A percentile compares a stretch with the other conserved stretches of the same genome.
phyloP scores from a whole-genome alignment of 2,329 filamentous ascomycete species.

The Tetracladium maxilliforme region DNA sequence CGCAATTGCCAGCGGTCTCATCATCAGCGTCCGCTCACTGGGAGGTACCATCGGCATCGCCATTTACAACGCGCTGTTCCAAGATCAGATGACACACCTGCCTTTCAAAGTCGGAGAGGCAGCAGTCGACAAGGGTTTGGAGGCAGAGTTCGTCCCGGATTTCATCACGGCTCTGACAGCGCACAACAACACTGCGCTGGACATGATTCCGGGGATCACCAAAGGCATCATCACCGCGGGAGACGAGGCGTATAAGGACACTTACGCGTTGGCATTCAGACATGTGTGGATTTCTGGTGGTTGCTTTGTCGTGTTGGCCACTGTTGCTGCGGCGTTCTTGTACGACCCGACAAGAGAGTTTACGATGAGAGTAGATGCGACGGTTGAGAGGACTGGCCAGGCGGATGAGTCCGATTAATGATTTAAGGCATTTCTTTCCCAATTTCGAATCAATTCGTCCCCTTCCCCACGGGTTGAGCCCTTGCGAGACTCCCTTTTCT shows the following conservation, averaged over 20 bases:
- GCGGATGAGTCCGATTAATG: no score
- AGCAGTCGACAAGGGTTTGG: conserved; percentile 14
- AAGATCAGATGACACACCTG: conserved; percentile 11
- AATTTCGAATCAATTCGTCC: no score
- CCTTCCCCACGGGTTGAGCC: no score
- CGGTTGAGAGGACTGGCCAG: no score
- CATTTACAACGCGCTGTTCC: conserved; percentile 20
- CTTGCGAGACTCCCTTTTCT: no score
- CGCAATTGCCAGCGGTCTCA: conserved; percentile 12
- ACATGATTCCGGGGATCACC: conserved; percentile 13
- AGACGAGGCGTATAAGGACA: conserved; percentile 10
- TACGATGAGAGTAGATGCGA: no score
- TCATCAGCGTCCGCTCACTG: conserved; percentile 22
- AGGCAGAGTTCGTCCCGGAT: conserved; percentile 6
- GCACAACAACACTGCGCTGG: conserved; percentile 12
- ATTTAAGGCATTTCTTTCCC: no score
- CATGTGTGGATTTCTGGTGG: conserved; percentile 17
- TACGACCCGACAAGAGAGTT: no score
- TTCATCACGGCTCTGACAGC: conserved; percentile 13
- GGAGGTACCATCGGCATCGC: conserved; percentile 34
- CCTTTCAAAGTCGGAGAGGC: conserved; percentile 16
- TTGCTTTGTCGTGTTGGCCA: conserved; percentile 13
- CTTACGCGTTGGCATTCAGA: conserved; percentile 15
- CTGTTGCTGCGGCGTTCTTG: no score
- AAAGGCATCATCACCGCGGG: conserved; percentile 13